These are phyloP conservation scores for Spergularia azorica DNA, from an alignment of 179 eudicot genomes.

Conservation along the genomic window DNA sequence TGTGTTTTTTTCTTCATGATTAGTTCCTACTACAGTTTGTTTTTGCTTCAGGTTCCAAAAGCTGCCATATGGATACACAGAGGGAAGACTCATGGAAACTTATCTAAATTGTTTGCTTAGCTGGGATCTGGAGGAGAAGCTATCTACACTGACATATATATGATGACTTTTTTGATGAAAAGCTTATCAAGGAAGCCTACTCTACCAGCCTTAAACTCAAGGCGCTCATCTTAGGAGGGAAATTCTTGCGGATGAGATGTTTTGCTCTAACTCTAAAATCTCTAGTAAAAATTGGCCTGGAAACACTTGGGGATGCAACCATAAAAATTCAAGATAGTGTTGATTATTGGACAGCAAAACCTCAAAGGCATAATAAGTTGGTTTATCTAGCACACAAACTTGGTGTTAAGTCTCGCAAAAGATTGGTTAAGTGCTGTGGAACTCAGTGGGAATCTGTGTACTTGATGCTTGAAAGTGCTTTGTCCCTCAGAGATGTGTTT, in stretches of 20 bases:
- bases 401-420: neutral
- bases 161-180: constrained; percentile 10
- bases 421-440: neutral
- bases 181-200: constrained; percentile 1
- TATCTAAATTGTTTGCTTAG: neutral
- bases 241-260: constrained; percentile 5
- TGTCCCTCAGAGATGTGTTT: neutral
- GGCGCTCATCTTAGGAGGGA: constrained; percentile 1
- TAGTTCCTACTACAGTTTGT: neutral
- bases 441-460: constrained; percentile 3
- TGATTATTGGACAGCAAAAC: constrained; percentile 4
- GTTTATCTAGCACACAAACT: neutral
- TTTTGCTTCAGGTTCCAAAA: neutral
- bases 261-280: neutral
- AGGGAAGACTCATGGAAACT: neutral
- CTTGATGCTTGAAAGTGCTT: constrained; percentile 10
- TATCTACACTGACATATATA: constrained; percentile 4
- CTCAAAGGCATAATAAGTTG: neutral
- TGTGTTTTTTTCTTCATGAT: too few species aligned
- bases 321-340: constrained; percentile 3
- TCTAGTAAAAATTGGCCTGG: neutral
- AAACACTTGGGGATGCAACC: neutral
- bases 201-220: neutral
- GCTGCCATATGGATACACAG: neutral
- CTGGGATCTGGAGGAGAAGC: neutral